Base-by-base conservation (phyloP, 192 early-diverging fungal genomes). In the Backusella australiensis region DNA sequence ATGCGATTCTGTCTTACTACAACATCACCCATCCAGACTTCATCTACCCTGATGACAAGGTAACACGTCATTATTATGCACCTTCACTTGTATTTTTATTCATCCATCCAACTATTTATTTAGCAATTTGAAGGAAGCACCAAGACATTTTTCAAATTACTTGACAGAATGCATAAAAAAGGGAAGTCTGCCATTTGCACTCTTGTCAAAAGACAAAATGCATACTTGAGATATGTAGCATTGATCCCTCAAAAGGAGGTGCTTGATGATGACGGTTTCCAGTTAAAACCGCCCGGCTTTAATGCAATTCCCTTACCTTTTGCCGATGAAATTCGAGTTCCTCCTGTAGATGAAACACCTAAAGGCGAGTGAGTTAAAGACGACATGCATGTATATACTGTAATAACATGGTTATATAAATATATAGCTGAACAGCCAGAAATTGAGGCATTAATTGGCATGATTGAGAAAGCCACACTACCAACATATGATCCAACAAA, bases 11-110 rank as follows among this genome's bases (percentile, higher is more conserved):
- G 19, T 69, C 79, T 41, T 81, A 94, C 38, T 83, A 91, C 75
- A 93, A 93, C 69, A 77, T 96, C 71, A 78, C 53, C 23, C 91
- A 91, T 71, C 75, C 90, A 8, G 81, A 85, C 59, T 94, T 96
- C 77, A 80, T 96, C 35, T 91, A 89, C 72, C 93, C 94, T 11
- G 92, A 95, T 75, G 94, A 96, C 67, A 67, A n/a, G 34, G 92
- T 93, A 82, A 72, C 41, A 23, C 34, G 39, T 23, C 9, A 71
- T 26, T 36, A 69, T 59, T 29, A 23, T 35, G 14, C 19, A 34
- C 34, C 1, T 32, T 52, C 21, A 26, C n/a, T 2, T 26, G 8
- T 26, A 52, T 3, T 39, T 42, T n/a, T 39, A 34, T 14, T 65
- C 4, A 67, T 23, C 23, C 6, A 32, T 59, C 21, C 32, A 3